Conservation (phyloP, 768 basidiomycete genomes). For the Kondoa subrosea region DNA sequence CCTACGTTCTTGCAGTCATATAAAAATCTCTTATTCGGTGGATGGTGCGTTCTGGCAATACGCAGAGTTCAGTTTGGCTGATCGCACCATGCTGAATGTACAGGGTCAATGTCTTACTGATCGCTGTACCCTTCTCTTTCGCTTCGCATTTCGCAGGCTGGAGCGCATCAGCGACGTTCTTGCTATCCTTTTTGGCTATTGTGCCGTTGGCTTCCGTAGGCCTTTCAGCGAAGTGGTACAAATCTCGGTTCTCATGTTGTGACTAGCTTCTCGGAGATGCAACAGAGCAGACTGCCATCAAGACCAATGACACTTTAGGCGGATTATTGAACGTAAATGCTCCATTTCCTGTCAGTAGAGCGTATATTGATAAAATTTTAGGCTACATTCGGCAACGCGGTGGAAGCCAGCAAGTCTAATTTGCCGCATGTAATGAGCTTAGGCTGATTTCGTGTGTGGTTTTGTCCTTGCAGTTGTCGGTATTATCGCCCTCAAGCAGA, state of each 20-base stretch:
- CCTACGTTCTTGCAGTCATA: slow-evolving; percentile 24
- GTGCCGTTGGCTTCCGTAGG: slow-evolving; percentile 56
- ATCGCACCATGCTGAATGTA: too few relatives aligned
- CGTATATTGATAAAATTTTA: slow-evolving; percentile 10
- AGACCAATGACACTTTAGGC: slow-evolving; percentile 64
- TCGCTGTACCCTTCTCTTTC: slow-evolving; percentile 60
- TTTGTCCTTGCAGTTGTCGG: slow-evolving; percentile 41
- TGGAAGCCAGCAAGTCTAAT: slow-evolving; percentile 8
- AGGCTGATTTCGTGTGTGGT: background rate
- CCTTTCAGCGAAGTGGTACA: slow-evolving; percentile 30
- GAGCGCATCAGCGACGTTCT: slow-evolving; percentile 31
- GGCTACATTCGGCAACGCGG: slow-evolving; percentile 51
- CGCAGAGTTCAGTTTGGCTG: too few relatives aligned
- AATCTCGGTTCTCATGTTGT: slow-evolving; percentile 27
- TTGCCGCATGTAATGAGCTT: background rate
- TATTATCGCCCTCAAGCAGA: slow-evolving; percentile 62
- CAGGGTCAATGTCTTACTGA: too few relatives aligned
- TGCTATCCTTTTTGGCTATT: slow-evolving; percentile 50
- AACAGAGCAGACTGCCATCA: slow-evolving; percentile 55
- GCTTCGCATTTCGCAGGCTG: slow-evolving; percentile 49
- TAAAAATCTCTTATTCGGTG: slow-evolving; percentile 31
- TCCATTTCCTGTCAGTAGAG: slow-evolving; percentile 16
- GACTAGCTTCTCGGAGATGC: slow-evolving; percentile 52
- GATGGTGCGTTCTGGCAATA: slow-evolving; percentile 50
- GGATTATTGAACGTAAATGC: slow-evolving; percentile 63